Evolutionary conservation across 2,329 filamentous ascomycete genomes (phyloP).

Genomic region (Ophiostoma sp.): DNA sequence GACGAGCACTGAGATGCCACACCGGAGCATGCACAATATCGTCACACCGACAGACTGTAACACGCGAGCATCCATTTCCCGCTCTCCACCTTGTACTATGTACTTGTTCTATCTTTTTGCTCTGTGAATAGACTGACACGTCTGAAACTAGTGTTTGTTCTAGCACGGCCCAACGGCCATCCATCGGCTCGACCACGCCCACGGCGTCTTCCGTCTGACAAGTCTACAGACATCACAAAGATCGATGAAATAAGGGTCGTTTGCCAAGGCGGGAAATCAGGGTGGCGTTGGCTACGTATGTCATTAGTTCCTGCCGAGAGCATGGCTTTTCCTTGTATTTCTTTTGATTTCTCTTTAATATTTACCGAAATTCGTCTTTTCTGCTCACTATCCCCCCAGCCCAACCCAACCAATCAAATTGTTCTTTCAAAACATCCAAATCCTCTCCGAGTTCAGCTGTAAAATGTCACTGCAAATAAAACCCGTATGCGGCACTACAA

Average conservation of each 20-base stretch:
- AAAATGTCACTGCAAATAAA: not conserved
- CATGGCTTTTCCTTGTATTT: not conserved
- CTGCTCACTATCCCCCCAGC: too few relatives aligned
- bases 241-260: not conserved
- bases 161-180: not conserved
- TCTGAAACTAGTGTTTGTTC: not conserved
- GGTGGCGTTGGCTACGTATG: not conserved
- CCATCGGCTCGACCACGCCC: not conserved
- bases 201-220: conserved; percentile 1
- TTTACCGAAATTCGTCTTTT: not conserved
- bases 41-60: conserved; percentile 2
- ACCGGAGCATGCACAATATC: not conserved
- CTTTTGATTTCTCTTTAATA: not conserved
- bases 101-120: not conserved
- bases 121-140: not conserved
- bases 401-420: too few relatives aligned
- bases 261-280: not conserved
- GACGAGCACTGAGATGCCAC: not conserved
- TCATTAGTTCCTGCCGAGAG: not conserved
- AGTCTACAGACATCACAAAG: not conserved
- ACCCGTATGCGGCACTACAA: not conserved
- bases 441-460: not conserved
- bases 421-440: too few relatives aligned
- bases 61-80: not conserved
- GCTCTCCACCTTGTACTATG: too few relatives aligned